phyloP scores from a whole-genome alignment of 352 stramenopile species.

The Phytophthora crassamura region DNA sequence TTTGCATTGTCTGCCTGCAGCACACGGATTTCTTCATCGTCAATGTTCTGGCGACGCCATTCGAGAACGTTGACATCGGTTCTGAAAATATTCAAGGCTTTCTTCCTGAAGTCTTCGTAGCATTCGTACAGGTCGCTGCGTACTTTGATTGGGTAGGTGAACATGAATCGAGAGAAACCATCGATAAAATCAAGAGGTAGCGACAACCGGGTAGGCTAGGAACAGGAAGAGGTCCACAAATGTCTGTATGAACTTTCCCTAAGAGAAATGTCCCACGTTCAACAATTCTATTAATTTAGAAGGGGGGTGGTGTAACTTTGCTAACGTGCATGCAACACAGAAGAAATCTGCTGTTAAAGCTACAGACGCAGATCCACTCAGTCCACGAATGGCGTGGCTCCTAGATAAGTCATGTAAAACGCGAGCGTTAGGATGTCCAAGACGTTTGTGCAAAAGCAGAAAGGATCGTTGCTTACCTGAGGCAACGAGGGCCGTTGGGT shows the following conservation, averaged over 20 bases:
- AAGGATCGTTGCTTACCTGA: slow-evolving; percentile 4
- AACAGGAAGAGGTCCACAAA: slow-evolving; percentile 8
- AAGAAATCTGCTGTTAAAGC: not conserved
- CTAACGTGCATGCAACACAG: slow-evolving; percentile 7
- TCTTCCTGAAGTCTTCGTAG: slow-evolving; percentile 14
- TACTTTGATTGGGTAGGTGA: slow-evolving; percentile 19
- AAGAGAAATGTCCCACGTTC: slow-evolving; percentile 1
- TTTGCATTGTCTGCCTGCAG: slow-evolving; percentile 9
- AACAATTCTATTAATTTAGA: slow-evolving; percentile 18
- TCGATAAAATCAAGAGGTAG: slow-evolving; percentile 30
- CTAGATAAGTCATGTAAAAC: slow-evolving; percentile 11
- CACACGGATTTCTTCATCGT: not conserved
- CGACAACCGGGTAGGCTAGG: slow-evolving; percentile 11
- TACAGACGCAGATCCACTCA: not conserved
- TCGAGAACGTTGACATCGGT: slow-evolving; percentile 3
- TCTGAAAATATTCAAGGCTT: slow-evolving; percentile 13
- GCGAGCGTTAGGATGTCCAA: slow-evolving; percentile 14
- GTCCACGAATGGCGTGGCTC: slow-evolving; percentile 9
- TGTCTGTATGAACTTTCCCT: slow-evolving; percentile 13
- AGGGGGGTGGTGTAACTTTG: slow-evolving; percentile 14
- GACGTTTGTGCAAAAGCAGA: slow-evolving; percentile 14
- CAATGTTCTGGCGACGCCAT: not conserved
- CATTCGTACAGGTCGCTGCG: slow-evolving; percentile 18
- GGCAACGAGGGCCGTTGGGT: slow-evolving; percentile 1
- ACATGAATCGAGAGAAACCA: slow-evolving; percentile 24